Percentiles rank a stretch among this genome's conserved stretches.
Conservation (phyloP, 2,329 filamentous ascomycete genomes). For the Colletotrichum simmondsii region DNA sequence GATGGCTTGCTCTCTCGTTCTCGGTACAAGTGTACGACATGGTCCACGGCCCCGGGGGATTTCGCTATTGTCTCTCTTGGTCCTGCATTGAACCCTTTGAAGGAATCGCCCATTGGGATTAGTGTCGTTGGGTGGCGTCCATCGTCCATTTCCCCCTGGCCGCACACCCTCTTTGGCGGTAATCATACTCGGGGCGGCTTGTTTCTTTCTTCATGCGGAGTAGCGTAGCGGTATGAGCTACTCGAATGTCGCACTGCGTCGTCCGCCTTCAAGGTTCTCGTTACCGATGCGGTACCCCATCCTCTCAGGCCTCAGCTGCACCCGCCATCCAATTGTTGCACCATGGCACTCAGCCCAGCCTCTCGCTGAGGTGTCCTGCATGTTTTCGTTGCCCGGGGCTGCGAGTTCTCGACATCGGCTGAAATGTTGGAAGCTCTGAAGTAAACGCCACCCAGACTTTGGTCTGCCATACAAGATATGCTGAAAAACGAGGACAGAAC, state of each 20-base stretch:
- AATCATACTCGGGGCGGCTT: neutral
- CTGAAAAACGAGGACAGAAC: neutral
- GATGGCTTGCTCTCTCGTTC: neutral
- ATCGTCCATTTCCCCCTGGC: constrained; percentile 18
- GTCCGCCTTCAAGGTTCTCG: constrained; percentile 20
- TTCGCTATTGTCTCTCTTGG: constrained; percentile 14
- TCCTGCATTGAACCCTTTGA: constrained; percentile 4
- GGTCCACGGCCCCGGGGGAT: neutral
- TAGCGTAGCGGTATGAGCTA: constrained; percentile 10
- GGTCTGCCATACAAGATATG: neutral
- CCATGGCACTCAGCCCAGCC: constrained; percentile 13
- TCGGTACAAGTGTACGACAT: neutral
- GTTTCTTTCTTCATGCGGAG: constrained; percentile 9
- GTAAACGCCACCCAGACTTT: constrained; percentile 10
- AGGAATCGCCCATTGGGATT: constrained; percentile 7
- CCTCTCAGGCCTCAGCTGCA: neutral
- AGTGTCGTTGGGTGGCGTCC: constrained; percentile 13
- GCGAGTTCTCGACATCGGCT: constrained; percentile 10
- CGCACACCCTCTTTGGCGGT: neutral
- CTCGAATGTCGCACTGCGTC: constrained; percentile 5
- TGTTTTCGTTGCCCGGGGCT: neutral
- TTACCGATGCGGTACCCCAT: constrained; percentile 5
- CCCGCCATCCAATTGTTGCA: constrained; percentile 10
- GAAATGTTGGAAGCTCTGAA: constrained; percentile 2
- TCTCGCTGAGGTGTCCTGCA: constrained; percentile 8